phyloP scores from a whole-genome alignment of 2,329 filamentous ascomycete genomes.

The Pseudogymnoascus pannorum region DNA sequence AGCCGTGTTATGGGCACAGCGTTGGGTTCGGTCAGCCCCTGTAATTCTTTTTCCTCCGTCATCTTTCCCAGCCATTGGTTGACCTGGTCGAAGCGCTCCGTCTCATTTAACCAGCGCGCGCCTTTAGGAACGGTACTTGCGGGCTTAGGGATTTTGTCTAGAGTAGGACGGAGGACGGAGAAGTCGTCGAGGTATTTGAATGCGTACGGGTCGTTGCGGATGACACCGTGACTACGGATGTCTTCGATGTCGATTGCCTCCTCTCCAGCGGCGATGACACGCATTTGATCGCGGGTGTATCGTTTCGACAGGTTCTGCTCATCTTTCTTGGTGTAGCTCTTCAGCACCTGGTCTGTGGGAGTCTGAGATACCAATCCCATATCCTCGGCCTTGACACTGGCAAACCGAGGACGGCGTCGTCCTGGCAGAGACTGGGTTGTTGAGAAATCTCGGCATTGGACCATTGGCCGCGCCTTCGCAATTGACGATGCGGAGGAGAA shows the following conservation, averaged over 20 bases:
- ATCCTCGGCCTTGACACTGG: constrained; percentile 32
- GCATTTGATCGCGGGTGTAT: constrained; percentile 76
- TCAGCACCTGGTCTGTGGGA: constrained; percentile 40
- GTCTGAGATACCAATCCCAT: constrained; percentile 24
- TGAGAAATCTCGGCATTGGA: constrained; percentile 43
- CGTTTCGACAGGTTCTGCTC: constrained; percentile 52
- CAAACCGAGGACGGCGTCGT: constrained; percentile 33
- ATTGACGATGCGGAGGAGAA: constrained; percentile 39
- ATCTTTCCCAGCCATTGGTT: constrained; percentile 36
- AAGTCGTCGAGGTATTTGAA: constrained; percentile 79
- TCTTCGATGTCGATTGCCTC: constrained; percentile 66
- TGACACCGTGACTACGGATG: constrained; percentile 62
- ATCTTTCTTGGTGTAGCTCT: constrained; percentile 61
- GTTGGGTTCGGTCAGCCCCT: not conserved
- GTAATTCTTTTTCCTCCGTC: not conserved
- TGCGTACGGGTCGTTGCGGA: constrained; percentile 65
- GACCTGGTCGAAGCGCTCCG: constrained; percentile 55
- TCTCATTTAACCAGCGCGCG: constrained; percentile 49
- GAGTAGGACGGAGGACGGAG: constrained; percentile 64
- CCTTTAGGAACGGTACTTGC: constrained; percentile 23
- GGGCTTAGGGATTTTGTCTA: constrained; percentile 59
- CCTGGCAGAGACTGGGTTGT: constrained; percentile 32
- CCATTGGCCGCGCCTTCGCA: constrained; percentile 31
- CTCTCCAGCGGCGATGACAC: constrained; percentile 75
- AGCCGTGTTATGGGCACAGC: constrained; percentile 4